Base-by-base conservation (phyloP, 768 basidiomycete species). In the Tylopilus sp. region DNA sequence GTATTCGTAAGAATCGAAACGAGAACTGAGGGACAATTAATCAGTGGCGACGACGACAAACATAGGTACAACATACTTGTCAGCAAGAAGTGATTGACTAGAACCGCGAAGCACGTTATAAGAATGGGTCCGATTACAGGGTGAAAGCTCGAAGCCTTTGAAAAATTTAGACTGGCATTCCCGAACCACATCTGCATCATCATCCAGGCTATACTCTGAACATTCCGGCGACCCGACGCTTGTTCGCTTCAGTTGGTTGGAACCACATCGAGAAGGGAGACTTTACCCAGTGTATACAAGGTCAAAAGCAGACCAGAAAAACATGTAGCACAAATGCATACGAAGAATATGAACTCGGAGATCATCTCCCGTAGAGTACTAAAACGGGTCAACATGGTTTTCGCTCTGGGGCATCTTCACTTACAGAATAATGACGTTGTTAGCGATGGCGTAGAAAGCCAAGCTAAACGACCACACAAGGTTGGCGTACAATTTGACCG, bases 1-100 rank as follows among this genome's bases (percentile, higher is more conserved):
- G 91, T 93, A 64, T 94, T 94, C 5, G 92, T 93, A 28, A 97
- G 70, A 42, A 95, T 90, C 8, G 91, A 94, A 53, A 95, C 94
- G 41, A 95, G 75, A 62, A 95, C 73, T 48, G 2, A 20, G 4
- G 11, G 3, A 6, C 7, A 18, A 43, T 13, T 9, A 2, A 22
- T 59, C 23, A 56, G 31, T 46, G 43, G 41, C 20, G 22, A 56
- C n/a, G 43, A 45, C n/a, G 18, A 31, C 30, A 35, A 45, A 33
- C 47, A 5, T 10, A 38, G 41, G 36, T 25, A 25, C 5, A 15
- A 72, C 85, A 57, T 55, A 89, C 89, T 93, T 4, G 91, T 92
- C 52, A 92, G 62, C 28, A 93, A 70, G 39, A 92, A 74, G 0
- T 89, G 91, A 59, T 87, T 89, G 0, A 85, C 83, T 41, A 92